Base-by-base conservation (phyloP, 106 monocot genomes). In the Platanthera zijinensis region DNA sequence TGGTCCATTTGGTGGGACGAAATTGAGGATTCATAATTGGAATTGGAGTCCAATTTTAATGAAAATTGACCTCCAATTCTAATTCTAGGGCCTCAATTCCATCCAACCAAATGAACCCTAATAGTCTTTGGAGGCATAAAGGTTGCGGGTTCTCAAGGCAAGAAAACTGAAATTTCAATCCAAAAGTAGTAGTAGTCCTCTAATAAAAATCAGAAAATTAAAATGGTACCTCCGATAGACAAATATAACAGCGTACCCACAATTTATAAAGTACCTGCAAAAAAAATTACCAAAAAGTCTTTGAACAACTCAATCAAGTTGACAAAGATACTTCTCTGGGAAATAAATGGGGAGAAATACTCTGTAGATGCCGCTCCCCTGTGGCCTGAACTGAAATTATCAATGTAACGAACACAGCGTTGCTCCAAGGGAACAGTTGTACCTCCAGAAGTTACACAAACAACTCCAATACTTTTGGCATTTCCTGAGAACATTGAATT, bases 391-490 rank as follows among this genome's bases (percentile, higher is more conserved):
- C 94, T 94, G 77, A 99, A 99, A 85, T 99, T 99, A 80, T 99
- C 99, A 51, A 99, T 99, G 72, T 88, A 99, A 0, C 99, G 92
- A 54, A 99, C 99, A 70, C 99, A 99, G 39, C 94, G 83, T 57
- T 94, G 99, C 79, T 99, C 99, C 72, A 99, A 85, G 6, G 99
- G 99, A 78, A 99, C 99, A 48, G 99, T 99, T 7, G 99, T 99
- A 1, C 99, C 99, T 49, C 99, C 99, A 72, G 99, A 94, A 50
- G 99, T 94, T 32, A 99, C 87, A 77, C 99, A 99, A 11, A 99
- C 99, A 70, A 99, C 83, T 73, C 86, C 66, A 50, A 71, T 47
- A 48, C 80, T 81, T 57, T 72, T 68, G 50, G 81, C 78, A 52
- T 81, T 80, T 49, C 82, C 89, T 89, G 74, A 63, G 71, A 74